Conservation (phyloP, 306 rosid species). For the Vigna angularis region DNA sequence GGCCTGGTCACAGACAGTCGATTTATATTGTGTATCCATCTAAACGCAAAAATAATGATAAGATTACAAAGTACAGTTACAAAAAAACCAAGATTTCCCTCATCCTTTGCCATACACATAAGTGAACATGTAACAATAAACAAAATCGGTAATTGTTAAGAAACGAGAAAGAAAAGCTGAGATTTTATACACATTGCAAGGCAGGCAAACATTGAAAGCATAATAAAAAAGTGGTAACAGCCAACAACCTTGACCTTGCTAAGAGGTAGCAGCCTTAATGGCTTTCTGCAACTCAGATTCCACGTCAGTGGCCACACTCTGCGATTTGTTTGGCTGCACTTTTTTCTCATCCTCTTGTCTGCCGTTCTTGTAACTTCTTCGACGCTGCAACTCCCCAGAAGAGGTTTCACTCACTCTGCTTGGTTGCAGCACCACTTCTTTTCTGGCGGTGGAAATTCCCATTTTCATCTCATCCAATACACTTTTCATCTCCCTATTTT, state of each 20-base stretch:
- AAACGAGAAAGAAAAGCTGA: slow-evolving; percentile 33
- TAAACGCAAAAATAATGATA: not conserved
- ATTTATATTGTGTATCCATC: not conserved
- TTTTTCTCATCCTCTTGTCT: slow-evolving; percentile 58
- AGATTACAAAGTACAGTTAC: slow-evolving; percentile 5
- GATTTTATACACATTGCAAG: slow-evolving; percentile 47
- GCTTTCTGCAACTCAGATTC: slow-evolving; percentile 92
- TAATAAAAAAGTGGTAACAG: slow-evolving; percentile 12
- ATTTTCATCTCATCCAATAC: slow-evolving; percentile 61
- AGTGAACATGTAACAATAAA: not conserved
- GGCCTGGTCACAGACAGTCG: not conserved
- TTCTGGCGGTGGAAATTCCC: slow-evolving; percentile 44
- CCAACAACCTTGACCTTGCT: slow-evolving; percentile 53
- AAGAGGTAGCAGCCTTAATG: slow-evolving; percentile 74
- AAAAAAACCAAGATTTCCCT: not conserved
- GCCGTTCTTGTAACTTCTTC: slow-evolving; percentile 62
- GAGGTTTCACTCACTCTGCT: slow-evolving; percentile 44
- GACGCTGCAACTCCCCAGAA: slow-evolving; percentile 54
- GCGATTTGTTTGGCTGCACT: slow-evolving; percentile 52
- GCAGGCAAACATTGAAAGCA: slow-evolving; percentile 36
- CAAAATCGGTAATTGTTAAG: not conserved
- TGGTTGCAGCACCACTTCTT: slow-evolving; percentile 38
- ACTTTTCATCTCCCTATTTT: slow-evolving; percentile 74
- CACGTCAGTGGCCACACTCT: slow-evolving; percentile 53
- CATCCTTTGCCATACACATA: not conserved